Base-by-base conservation (phyloP, 1,139 yeast species). In the Barnettozyma hawaiiensis region DNA sequence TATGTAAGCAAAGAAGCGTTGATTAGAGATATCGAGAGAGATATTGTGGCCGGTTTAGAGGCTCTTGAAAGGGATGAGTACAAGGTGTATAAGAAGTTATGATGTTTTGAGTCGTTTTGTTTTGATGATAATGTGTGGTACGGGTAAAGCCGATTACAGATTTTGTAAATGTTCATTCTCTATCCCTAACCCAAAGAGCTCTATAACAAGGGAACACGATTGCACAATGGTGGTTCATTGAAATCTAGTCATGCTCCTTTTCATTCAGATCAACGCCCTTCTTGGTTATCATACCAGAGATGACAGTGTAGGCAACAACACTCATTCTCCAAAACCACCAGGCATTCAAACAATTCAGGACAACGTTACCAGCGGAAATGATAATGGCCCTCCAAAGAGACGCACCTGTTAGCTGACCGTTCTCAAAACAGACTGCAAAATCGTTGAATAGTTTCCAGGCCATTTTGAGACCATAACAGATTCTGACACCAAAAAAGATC, bases 301-400 rank as follows among this genome's bases (percentile, higher is more conserved):
- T 21, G 35, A 53, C 50, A n/a, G 58, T 59, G 38, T 52, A 53
- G 6, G 95, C 95, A 40, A 87, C 82, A 43, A 63, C 60, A 31
- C 86, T 63, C 97, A 92, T 92, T 62, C 87, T 85, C 54, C 76
- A 70, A 64, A 90, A 90, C 92, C 92, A 83, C 53, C 71, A 76
- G 8, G 78, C 67, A 61, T 92, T 92, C 59, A 92, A 71, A 5
- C 70, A 52, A 58, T 87, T 81, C 52, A 92, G 73, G 8, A 77
- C 65, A 21, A 77, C 52, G 63, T 92, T 90, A 45, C 90, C 76
- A 3, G 61, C 47, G 50, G 86, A 66, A 42, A 85, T 76, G 29
- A 77, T 54, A 6, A 61, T 28, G 0, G 84, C 75, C 26, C 71
- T 71, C 51, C 69, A 64, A 7, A 22, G 37, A 5, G 27, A 23